These are phyloP conservation scores for Piedraia hortae DNA, from an alignment of 2,329 filamentous ascomycete species.

Conservation along the genomic window DNA sequence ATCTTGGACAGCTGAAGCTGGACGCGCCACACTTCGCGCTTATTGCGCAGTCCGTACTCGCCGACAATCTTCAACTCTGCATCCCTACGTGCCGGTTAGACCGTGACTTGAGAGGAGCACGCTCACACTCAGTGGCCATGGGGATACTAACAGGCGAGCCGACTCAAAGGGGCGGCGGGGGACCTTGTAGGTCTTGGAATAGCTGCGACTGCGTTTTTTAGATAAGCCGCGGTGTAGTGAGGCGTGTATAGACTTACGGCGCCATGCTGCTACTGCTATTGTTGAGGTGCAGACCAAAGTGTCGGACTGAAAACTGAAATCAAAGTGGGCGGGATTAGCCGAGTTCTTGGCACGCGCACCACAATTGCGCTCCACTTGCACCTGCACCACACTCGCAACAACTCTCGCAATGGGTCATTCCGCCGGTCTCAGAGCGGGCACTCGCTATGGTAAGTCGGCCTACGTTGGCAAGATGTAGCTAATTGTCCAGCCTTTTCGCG, in stretches of 20 bases:
- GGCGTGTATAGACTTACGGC: conserved; percentile 1
- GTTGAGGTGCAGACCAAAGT: too few relatives aligned
- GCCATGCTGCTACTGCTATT: conserved; percentile 1
- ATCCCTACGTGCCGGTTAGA: conserved; percentile 55
- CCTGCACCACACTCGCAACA: conserved; percentile 6
- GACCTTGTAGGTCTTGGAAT: conserved; percentile 99
- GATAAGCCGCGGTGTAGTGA: too few relatives aligned
- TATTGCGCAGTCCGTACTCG: conserved; percentile 99
- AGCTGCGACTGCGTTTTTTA: conserved; percentile 39
- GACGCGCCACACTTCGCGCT: conserved; percentile 99
- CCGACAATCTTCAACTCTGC: conserved; percentile 98
- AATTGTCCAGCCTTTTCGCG: conserved; percentile 69
- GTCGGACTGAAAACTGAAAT: too few relatives aligned
- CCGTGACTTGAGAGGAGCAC: conserved; percentile 91
- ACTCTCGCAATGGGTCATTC: conserved; percentile 25
- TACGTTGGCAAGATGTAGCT: too few relatives aligned
- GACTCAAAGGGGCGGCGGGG: conserved; percentile 96
- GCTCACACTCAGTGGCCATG: conserved; percentile 91
- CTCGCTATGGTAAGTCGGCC: conserved; percentile 15
- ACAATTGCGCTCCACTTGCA: conserved; percentile 1
- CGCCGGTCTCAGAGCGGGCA: conserved; percentile 19
- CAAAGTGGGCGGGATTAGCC: too few relatives aligned
- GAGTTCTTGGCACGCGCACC: neutral
- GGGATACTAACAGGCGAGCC: conserved; percentile 92
- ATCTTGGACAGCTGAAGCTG: conserved; percentile 99